Base-by-base conservation (phyloP, 176 grass and related monocot species). In the Ananas comosus region DNA sequence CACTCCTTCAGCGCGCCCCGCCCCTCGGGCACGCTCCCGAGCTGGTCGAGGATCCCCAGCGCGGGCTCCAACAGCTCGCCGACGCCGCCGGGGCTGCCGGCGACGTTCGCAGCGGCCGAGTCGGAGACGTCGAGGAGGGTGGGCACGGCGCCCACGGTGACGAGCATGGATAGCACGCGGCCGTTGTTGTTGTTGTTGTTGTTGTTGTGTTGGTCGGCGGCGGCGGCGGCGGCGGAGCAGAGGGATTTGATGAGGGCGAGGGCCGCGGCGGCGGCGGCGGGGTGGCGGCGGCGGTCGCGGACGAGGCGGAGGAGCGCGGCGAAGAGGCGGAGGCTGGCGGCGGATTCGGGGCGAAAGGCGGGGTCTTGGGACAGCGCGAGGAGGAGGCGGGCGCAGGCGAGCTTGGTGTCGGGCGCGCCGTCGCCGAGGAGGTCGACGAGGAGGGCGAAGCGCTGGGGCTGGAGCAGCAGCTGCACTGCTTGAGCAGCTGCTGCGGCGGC, bases 381-480 rank as follows among this genome's bases (percentile, higher is more conserved):
- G 80, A 99, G 86, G 74, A 93, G 77, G 56, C 77, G 73, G 18
- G 86, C 80, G 25, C 94, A 93, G 70, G 87, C 93, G 80, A 99
- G 83, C 78, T 99, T 99, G 22, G 90, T 93, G 21, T 99, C 90
- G 49, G 78, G 76, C 6, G 86, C 82, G 0, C 94, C 94, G 72
- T 99, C 94, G 21, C 93, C 93, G 12, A 99, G 84, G 86, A 93
- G 83, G 74, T 99, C 94, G 12, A 89, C 87, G 28, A 99, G 81
- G 33, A 99, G 82, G 18, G 94, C 90, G 64, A 99, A 88, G 70
- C 86, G 92, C 1, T 86, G 86, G 3, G 94, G 94, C 76, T 99
- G 89, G 87, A 93, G 92, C 48, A 99, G 82, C 5, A 42, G 33
- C 33, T 42, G 33, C 33, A 42, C 33, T 42, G 33, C 33, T 42